Percentiles rank a stretch among this genome's conserved stretches.
Evolutionary conservation across 345 rosid species (phyloP).

Genomic region (Salix dunnii): DNA sequence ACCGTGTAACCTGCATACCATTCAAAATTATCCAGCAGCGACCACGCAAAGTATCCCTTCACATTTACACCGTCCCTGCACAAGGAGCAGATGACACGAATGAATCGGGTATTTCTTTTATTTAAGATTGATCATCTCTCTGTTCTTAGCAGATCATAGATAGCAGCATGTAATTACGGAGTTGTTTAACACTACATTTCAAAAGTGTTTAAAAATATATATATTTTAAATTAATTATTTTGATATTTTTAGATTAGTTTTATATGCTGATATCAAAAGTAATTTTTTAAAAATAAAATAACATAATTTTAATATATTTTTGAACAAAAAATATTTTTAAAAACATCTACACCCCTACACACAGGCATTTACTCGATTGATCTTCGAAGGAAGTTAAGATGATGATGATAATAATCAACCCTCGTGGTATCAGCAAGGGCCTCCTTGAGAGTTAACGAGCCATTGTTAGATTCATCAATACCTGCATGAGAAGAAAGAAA

Average conservation of each 20-base stretch:
- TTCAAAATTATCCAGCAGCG: conserved; percentile 24
- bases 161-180: too few species aligned
- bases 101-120: too few species aligned
- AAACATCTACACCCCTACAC: too few species aligned
- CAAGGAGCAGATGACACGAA: neutral
- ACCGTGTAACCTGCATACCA: conserved; percentile 18
- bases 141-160: too few species aligned
- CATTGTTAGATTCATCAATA: conserved; percentile 29
- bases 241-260: too few species aligned
- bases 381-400: conserved; percentile 25
- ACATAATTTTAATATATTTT: fast-evolving
- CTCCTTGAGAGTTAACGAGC: conserved; percentile 24
- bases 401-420: conserved; percentile 28
- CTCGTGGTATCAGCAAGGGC: conserved; percentile 34
- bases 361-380: conserved; percentile 26
- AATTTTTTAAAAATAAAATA: too few species aligned
- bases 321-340: neutral
- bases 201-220: too few species aligned
- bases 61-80: conserved; percentile 19
- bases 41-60: conserved; percentile 30
- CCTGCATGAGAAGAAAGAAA: conserved; percentile 2
- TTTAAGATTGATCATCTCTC: too few species aligned
- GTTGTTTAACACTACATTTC: too few species aligned
- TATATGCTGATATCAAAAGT: too few species aligned
- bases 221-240: too few species aligned